Percentiles rank a stretch among this genome's conserved stretches.
phyloP scores from a whole-genome alignment of 2,329 filamentous ascomycete genomes.

The Pseudopyricularia cyperi region DNA sequence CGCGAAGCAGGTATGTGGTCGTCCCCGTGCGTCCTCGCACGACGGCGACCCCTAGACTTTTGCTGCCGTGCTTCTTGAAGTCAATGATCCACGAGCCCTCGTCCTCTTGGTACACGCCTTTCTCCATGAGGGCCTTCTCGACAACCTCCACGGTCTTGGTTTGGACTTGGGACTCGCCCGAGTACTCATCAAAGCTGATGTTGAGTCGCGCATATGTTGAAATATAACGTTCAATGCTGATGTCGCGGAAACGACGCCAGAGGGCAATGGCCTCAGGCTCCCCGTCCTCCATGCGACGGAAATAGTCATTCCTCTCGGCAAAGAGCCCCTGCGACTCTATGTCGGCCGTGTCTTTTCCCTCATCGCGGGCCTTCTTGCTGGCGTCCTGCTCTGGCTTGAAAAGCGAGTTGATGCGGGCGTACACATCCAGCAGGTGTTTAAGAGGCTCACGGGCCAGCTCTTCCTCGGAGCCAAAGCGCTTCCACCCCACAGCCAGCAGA shows the following conservation, averaged over 20 bases:
- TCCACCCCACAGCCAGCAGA: constrained; percentile 55
- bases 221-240: constrained; percentile 45
- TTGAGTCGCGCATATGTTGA: constrained; percentile 46
- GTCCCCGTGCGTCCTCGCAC: constrained; percentile 52
- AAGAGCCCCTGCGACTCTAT: constrained; percentile 29
- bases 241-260: constrained; percentile 44
- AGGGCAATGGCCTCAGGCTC: constrained; percentile 41
- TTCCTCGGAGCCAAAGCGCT: constrained; percentile 54
- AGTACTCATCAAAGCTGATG: constrained; percentile 50
- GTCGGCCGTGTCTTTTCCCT: constrained; percentile 27
- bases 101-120: constrained; percentile 47
- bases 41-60: constrained; percentile 52
- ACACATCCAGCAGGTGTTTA: constrained; percentile 60
- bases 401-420: constrained; percentile 53
- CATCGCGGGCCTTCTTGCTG: constrained; percentile 35
- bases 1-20: constrained; percentile 54
- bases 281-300: constrained; percentile 47
- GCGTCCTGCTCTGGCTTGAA: constrained; percentile 49
- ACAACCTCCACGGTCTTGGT: constrained; percentile 42
- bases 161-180: constrained; percentile 49
- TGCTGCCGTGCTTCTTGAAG: constrained; percentile 53
- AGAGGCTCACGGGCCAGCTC: constrained; percentile 48
- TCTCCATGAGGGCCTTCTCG: constrained; percentile 43
- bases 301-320: constrained; percentile 46
- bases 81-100: constrained; percentile 58